phyloP scores from a whole-genome alignment of 2,329 filamentous ascomycete species.

The Pseudohalonectria lignicola region DNA sequence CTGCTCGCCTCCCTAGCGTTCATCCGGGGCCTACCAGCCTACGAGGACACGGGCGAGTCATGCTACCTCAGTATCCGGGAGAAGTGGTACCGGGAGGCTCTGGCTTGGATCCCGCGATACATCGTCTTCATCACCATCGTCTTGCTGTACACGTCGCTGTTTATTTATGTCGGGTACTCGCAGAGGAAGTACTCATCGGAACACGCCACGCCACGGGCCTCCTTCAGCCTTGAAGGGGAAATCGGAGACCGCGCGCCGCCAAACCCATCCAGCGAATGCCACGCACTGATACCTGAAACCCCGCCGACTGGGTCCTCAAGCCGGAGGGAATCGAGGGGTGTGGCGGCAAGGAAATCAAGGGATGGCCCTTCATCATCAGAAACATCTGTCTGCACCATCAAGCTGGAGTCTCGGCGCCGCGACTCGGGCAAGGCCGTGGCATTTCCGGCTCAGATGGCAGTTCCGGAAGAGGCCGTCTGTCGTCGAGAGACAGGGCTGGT shows the following conservation, averaged over 20 bases:
- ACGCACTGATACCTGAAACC: not conserved
- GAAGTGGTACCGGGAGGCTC: slow-evolving; percentile 55
- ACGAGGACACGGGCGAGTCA: slow-evolving; percentile 52
- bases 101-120: slow-evolving; percentile 67
- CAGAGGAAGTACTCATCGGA: not conserved
- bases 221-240: not conserved
- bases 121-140: slow-evolving; percentile 55
- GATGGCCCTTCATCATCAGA: no score
- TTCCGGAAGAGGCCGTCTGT: no score
- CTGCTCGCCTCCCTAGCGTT: slow-evolving; percentile 54
- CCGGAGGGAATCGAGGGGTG: not conserved
- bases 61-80: slow-evolving; percentile 59
- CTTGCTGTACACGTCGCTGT: slow-evolving; percentile 56
- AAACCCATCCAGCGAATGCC: not conserved
- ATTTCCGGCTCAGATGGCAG: no score
- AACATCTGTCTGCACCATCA: no score
- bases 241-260: not conserved
- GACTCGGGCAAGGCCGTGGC: no score
- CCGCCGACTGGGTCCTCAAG: not conserved
- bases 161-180: slow-evolving; percentile 45
- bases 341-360: no score
- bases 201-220: not conserved
- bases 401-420: no score
- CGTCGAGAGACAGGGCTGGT: no score
- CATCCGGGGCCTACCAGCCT: slow-evolving; percentile 39